phyloP scores from a whole-genome alignment of 306 rosid species.

The Herpetospermum pedunculosum region DNA sequence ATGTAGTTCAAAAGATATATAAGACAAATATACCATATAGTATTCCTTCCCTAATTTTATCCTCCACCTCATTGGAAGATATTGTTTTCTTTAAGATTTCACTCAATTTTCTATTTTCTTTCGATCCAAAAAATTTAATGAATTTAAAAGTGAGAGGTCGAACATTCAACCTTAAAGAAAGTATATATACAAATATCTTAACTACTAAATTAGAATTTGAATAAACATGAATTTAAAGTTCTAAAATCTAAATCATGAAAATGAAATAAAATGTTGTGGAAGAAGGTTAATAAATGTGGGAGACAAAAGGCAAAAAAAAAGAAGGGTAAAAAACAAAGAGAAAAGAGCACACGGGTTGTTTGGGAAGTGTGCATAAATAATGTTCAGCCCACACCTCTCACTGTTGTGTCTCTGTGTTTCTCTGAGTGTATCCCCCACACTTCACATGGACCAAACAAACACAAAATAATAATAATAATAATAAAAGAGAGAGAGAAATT shows the following conservation, averaged over 20 bases:
- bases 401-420: constrained; percentile 1
- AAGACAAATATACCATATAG: no score
- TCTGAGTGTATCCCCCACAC: constrained; percentile 5
- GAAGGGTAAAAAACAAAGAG: background rate
- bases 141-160: no score
- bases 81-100: no score
- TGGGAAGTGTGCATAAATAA: background rate
- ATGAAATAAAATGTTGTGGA: background rate
- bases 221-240: background rate
- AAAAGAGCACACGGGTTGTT: background rate
- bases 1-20: no score
- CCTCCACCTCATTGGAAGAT: no score
- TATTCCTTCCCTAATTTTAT: no score
- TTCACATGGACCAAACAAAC: constrained; percentile 5
- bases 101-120: no score
- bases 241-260: no score
- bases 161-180: no score
- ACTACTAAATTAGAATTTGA: no score
- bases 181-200: no score
- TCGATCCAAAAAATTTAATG: no score
- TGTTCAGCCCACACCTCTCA: background rate
- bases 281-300: background rate
- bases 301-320: background rate
- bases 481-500: background rate
- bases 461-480: background rate